These are phyloP conservation scores for Quercus tomentella DNA, from an alignment of 331 rosid genomes.

Conservation along the genomic window DNA sequence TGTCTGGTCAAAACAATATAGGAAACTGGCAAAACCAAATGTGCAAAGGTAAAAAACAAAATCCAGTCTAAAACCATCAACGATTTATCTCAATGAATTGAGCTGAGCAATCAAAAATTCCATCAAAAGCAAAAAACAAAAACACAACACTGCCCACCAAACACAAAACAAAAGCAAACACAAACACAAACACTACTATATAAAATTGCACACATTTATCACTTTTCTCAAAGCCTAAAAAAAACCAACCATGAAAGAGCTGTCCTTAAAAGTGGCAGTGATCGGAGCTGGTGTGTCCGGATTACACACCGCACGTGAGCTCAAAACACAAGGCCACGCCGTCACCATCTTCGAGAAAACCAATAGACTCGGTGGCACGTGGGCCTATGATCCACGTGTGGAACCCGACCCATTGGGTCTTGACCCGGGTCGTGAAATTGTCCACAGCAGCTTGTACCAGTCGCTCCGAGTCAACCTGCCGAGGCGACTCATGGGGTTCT, in stretches of 20 bases:
- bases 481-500: conserved; percentile 29
- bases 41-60: too few species aligned
- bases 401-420: conserved; percentile 30
- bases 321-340: conserved; percentile 14
- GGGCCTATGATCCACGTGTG: conserved; percentile 26
- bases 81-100: too few species aligned
- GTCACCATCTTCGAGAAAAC: conserved; percentile 31
- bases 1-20: too few species aligned
- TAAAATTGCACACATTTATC: not conserved
- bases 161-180: too few species aligned
- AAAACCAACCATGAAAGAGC: not conserved
- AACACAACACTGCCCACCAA: too few species aligned
- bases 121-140: too few species aligned
- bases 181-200: too few species aligned
- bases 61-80: too few species aligned
- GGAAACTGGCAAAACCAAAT: too few species aligned
- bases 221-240: not conserved
- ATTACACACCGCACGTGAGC: conserved; percentile 26
- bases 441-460: conserved; percentile 26
- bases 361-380: conserved; percentile 29
- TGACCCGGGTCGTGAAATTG: conserved; percentile 30
- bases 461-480: conserved; percentile 40
- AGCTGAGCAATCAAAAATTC: too few species aligned
- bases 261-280: conserved; percentile 20
- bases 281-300: conserved; percentile 40